Base-by-base conservation (phyloP, 2,329 filamentous ascomycete species). In the Penicillium sp. region DNA sequence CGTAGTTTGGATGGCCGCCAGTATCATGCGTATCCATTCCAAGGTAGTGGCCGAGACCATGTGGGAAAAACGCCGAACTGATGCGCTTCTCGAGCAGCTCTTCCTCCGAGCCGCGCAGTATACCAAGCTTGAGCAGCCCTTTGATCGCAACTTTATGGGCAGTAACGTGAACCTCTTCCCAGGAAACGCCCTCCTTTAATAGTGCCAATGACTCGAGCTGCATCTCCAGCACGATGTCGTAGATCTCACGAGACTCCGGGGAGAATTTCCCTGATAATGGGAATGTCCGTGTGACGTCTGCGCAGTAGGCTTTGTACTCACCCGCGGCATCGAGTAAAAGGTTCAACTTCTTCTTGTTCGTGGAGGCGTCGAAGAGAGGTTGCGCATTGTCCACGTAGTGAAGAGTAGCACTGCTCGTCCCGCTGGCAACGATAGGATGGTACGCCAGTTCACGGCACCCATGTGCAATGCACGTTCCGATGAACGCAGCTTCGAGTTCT, bases 1-100 rank as follows among this genome's bases (percentile, higher is more conserved):
- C 79, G 65, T 89, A 90, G 72, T 92, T 88, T 35, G 89, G 80
- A 69, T 91, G 86, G 21, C 89, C 90, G 59, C 88, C 89, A 0
- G 86, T 89, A 67, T 97, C 92, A 71, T 97, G 92, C 1, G 91
- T 95, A 70, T 97, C 92, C 81, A 97, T 87, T 60, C 92, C 92
- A 9, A 97, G 78, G 70, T 96, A 93, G 73, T 97, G 92, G 0
- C 92, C 92, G 1, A 97, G 77, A 0, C 92, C 92, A 70, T 97
- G 92, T 1, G 92, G 92, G 68, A 96, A 90, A 77, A 97, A 97
- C 1, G 91, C 92, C 23, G 88, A 85, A 66, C 89, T 93, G n/a
- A 91, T 90, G 55, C 91, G 82, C 45, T 83, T 84, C 63, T 85
- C 81, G 59, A 95, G 83, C 23, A 97, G 89, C 64, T 91, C 91